These are phyloP conservation scores for Henckelia pumila DNA, from an alignment of 257 asterid genomes.

Conservation along the genomic window DNA sequence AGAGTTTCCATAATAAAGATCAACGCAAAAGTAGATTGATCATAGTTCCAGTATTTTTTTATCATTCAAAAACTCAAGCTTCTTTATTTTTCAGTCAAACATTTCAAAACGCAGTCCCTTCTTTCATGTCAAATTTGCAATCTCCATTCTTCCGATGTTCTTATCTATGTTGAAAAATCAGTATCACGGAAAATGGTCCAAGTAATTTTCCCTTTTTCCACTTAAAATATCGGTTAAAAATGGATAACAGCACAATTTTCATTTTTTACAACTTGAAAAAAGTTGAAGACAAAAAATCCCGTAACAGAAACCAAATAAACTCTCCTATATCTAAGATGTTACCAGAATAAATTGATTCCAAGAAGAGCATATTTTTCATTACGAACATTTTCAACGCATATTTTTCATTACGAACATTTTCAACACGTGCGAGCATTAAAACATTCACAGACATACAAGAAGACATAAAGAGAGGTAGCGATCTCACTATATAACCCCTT, in stretches of 20 bases:
- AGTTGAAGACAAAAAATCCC: background rate
- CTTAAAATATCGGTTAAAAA: background rate
- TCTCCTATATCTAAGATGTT: background rate
- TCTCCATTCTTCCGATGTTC: background rate
- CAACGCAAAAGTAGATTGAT: background rate
- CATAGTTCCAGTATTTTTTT: background rate
- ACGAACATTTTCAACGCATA: background rate
- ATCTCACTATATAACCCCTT: constrained; percentile 75
- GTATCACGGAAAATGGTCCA: background rate
- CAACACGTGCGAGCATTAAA: background rate
- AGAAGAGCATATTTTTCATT: background rate
- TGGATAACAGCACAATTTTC: background rate
- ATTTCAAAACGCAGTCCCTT: background rate
- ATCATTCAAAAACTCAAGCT: background rate
- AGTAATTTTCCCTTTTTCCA: background rate
- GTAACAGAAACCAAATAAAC: background rate
- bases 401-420: background rate
- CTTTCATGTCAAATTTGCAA: background rate
- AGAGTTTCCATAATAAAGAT: too few species aligned
- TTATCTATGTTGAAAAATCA: background rate
- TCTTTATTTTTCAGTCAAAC: background rate
- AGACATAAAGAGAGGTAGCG: constrained; percentile 20
- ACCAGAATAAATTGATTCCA: background rate
- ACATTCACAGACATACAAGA: background rate
- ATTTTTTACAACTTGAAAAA: background rate